Base-by-base conservation (phyloP, 306 rosid genomes). In the Cucurbita ficifolia region DNA sequence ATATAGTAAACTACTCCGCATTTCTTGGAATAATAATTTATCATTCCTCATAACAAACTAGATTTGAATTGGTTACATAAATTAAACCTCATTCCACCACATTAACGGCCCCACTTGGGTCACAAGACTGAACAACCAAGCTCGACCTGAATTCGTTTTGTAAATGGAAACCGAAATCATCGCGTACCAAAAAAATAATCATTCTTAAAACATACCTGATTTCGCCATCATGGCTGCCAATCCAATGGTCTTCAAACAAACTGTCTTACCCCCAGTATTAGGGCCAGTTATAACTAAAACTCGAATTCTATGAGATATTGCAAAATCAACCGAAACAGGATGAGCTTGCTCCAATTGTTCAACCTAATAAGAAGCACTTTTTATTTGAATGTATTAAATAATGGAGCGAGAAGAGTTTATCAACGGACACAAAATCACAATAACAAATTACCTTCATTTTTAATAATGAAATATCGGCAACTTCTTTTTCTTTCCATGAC, bases 151-250 rank as follows among this genome's bases (percentile, higher is more conserved):
- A 38, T 62, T n/a, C 16, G 16, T 62, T 62, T 38, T 21, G 17
- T 36, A 61, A 61, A 36, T 61, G 68, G 8, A 16, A 36, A 33
- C 43, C 39, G 10, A 62, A 62, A 8, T 17, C 8, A 4, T 21
- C 6, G 4, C 48, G 16, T 4, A 69, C 60, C 10, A 49, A 49
- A 49, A 14, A 6, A 13, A 48, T 12, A 48, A 63, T 42, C 17
- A 76, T 40, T 49, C 54, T 24, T 76, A 54, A 57, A 75, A 73
- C 33, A 56, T 57, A 94, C 99, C 97, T 94, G 99, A 90, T 81
- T 87, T 94, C 76, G 97, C 97, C 99, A 94, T 90, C 92, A 89
- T 88, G 76, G 92, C 96, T 82, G 97, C 91, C 88, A 91, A 84
- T 81, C 96, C 99, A 45, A 94, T 59, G 6, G 99, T 94, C 82